Evolutionary conservation across 2,329 filamentous ascomycete species (phyloP).

Genomic region (Sporothrix phasma): DNA sequence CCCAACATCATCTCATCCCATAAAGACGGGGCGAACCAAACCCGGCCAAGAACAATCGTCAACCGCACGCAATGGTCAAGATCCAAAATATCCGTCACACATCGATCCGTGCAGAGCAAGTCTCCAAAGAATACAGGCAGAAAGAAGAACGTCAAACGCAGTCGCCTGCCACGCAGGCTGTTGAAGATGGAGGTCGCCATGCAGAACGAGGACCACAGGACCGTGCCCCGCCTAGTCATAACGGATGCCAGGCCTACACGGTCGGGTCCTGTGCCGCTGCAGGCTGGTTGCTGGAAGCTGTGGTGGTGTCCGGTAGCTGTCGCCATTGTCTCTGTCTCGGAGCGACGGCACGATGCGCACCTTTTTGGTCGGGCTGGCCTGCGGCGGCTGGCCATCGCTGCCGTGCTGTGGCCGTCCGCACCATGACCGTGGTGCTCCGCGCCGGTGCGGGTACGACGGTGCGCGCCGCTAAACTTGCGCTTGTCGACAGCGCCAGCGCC

Average conservation of each 20-base stretch:
- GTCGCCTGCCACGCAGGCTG: not conserved
- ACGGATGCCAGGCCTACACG: slow-evolving; percentile 43
- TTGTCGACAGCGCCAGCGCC: slow-evolving; percentile 31
- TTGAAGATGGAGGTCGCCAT: not conserved
- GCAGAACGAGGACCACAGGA: not conserved
- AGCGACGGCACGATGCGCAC: slow-evolving; percentile 33
- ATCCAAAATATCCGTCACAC: not conserved
- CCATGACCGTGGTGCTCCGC: slow-evolving; percentile 24
- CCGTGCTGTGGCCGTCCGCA: not conserved
- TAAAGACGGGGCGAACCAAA: too few relatives aligned
- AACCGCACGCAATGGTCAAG: not conserved
- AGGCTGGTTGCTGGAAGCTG: not conserved
- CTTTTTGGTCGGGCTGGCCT: slow-evolving; percentile 43
- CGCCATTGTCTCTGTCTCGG: slow-evolving; percentile 26
- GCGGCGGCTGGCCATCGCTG: slow-evolving; percentile 18
- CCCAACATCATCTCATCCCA: too few relatives aligned
- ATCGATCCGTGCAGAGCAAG: not conserved
- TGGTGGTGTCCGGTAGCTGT: slow-evolving; percentile 14
- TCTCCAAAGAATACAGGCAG: not conserved
- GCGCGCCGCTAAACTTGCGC: slow-evolving; percentile 37
- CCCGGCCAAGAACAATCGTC: not conserved
- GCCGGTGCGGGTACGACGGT: slow-evolving; percentile 18
- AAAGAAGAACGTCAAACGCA: not conserved
- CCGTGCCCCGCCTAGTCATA: slow-evolving; percentile 28
- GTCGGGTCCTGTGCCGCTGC: slow-evolving; percentile 16